Evolutionary conservation across 1,139 yeast genomes (phyloP), one percentile per base, ranked within the genome.

Genomic region (Suhomyces taliae): DNA sequence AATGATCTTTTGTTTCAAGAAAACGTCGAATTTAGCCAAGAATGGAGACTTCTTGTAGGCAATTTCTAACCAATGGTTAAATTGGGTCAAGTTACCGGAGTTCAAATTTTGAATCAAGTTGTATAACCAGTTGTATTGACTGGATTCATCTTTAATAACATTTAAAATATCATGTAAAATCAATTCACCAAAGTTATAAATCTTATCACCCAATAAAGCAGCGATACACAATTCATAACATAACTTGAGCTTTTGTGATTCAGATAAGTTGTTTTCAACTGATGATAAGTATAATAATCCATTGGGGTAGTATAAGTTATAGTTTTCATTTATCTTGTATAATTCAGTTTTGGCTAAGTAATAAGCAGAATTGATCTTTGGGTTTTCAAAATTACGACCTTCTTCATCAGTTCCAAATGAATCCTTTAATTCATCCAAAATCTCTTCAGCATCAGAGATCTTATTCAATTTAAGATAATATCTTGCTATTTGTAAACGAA

Each of bases 171-270:
- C 97, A 65, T 93, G 98, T 63, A 90, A 82, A 50, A 93, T 79
- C 55, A 93, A 80, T 69, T 95, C 99, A 44, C 99, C 99, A 67
- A 93, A 93, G 70, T 91, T 93, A 74, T 90, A 95, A 56, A 93
- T 88, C 62, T 83, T 85, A 61, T 90, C 96, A 40, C 98, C 99
- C 56, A 93, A 75, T 53, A 93, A 73, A 0, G 98, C 99, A 38
- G 96, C 85, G 44, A 90, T 78, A 50, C 95, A 80, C 58, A 93
- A 78, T 56, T 93, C 96, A 60, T 85, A 83, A 27, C 97, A 93
- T 47, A 90, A 74, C 32, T 54, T 51, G 31, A 49, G 46, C 54
- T 77, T 77, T 37, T 50, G 51, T 6, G 42, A 48, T 8, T 46
- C 52, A 1, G 41, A 9, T 44, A 54, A 46, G 40, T 44, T 51